Evolutionary conservation across 805 yeast species (phyloP), one percentile per base, ranked within the genome.

Genomic region (Candida odintsovae): DNA sequence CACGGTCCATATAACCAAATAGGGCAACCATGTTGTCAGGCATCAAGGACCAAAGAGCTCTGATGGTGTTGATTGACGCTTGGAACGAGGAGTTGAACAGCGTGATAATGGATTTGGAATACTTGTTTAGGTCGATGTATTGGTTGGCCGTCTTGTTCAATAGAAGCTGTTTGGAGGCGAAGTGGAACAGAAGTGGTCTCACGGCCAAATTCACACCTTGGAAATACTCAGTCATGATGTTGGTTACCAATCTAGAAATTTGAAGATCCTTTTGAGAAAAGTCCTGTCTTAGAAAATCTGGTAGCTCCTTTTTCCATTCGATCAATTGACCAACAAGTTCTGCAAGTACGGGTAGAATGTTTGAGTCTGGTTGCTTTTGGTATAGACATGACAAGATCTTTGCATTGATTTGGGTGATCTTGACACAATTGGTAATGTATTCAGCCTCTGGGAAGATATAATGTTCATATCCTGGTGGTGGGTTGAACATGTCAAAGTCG

Each of bases 1-100:
- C 95, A 55, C 95, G 71, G 59, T 86, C 95, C 92, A 86, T 85
- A 71, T 87, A 86, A 2, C 95, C 94, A 66, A 86, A 86, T 39
- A 85, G 64, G 0, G 95, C 92, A n/a, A 86, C 82, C 89, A 83
- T 83, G 53, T 83, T 84, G 47, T 82, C 86, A 0, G 86, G 87
- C 59, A 82, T 70, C 41, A 86, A 67, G 0, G 84, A 81, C 92
- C 92, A 85, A 3, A 86, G 67, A 0, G 85, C 78, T 51, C 87
- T 70, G 36, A 86, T 78, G 0, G 90, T 81, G 58, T 85, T 84
- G 41, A 86, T 83, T 0, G 90, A 83, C 0, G 90, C 92, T 59
- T 85, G 92, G 61, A 86, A 80, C 0, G 90, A 83, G 3, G 90
- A 83, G 62, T 85, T 86, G 51, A 86, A 65, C 39, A 86, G 68